A percentile compares a stretch with the other conserved stretches of the same genome.
phyloP scores from a whole-genome alignment of 345 rosid genomes.

The Eucalyptus cladocalyx region DNA sequence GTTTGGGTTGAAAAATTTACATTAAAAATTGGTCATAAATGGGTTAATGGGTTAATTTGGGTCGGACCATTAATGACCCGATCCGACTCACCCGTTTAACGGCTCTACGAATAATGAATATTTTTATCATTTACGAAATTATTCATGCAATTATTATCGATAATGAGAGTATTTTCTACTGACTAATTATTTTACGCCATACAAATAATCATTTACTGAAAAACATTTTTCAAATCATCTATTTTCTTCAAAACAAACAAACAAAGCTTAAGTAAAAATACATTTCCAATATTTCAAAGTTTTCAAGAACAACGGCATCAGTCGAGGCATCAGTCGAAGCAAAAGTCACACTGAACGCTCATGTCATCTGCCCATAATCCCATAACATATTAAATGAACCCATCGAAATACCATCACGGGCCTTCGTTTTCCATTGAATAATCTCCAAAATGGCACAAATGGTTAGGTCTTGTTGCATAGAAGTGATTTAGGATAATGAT shows the following conservation, averaged over 20 bases:
- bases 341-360: background rate
- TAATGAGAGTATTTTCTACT: fast-evolving
- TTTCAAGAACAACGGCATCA: too few species aligned
- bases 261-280: background rate
- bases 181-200: too few species aligned
- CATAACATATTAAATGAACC: background rate
- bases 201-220: fast-evolving
- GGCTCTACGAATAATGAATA: too few species aligned
- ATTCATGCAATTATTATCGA: too few species aligned
- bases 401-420: background rate
- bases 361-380: background rate
- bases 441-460: background rate
- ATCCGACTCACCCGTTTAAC: too few species aligned
- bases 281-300: background rate
- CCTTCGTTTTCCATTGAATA: background rate
- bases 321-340: background rate
- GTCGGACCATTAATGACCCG: too few species aligned
- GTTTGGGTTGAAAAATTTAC: too few species aligned
- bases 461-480: background rate
- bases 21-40: too few species aligned
- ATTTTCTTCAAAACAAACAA: background rate
- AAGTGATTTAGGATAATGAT: background rate
- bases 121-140: too few species aligned
- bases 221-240: too few species aligned
- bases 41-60: too few species aligned